Conservation (phyloP, 2,329 filamentous ascomycete genomes). For the Aspergillus neoniger region DNA sequence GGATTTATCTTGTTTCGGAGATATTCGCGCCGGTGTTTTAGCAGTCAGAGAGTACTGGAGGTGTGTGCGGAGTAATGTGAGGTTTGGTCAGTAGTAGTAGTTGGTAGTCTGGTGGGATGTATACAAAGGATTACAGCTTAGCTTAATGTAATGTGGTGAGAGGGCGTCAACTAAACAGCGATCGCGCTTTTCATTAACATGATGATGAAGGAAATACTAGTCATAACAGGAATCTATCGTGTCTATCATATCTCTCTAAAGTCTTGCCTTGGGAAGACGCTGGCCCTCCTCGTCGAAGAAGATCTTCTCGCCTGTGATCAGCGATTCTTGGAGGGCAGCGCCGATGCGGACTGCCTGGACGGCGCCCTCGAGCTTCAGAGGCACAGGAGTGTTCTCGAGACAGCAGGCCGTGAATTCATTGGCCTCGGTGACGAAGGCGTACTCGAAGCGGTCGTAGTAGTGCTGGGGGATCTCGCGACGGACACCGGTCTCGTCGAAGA, state of each 20-base stretch:
- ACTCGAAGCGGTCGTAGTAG: slow-evolving; percentile 66
- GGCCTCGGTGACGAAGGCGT: slow-evolving; percentile 65
- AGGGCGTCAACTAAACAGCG: neutral
- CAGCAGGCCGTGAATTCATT: slow-evolving; percentile 64
- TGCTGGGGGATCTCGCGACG: slow-evolving; percentile 61
- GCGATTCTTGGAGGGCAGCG: slow-evolving; percentile 58
- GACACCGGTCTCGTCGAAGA: slow-evolving; percentile 57
- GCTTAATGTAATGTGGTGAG: no score
- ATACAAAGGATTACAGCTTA: no score
- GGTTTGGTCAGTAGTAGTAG: no score
- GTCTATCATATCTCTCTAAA: slow-evolving; percentile 10
- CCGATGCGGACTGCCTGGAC: slow-evolving; percentile 62
- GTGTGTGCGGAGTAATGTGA: no score
- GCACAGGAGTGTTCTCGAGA: slow-evolving; percentile 57
- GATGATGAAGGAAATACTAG: neutral
- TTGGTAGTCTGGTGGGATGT: no score
- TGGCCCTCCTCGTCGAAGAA: slow-evolving; percentile 59
- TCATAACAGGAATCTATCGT: neutral
- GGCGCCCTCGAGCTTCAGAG: slow-evolving; percentile 59
- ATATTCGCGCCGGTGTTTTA: no score
- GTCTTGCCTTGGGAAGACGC: slow-evolving; percentile 39
- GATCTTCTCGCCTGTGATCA: slow-evolving; percentile 59
- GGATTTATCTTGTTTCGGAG: no score
- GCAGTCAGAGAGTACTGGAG: no score
- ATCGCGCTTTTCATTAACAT: slow-evolving; percentile 1